These are phyloP conservation scores for Xylariaceae sp. DNA, from an alignment of 2,329 filamentous ascomycete genomes.

Conservation along the genomic window DNA sequence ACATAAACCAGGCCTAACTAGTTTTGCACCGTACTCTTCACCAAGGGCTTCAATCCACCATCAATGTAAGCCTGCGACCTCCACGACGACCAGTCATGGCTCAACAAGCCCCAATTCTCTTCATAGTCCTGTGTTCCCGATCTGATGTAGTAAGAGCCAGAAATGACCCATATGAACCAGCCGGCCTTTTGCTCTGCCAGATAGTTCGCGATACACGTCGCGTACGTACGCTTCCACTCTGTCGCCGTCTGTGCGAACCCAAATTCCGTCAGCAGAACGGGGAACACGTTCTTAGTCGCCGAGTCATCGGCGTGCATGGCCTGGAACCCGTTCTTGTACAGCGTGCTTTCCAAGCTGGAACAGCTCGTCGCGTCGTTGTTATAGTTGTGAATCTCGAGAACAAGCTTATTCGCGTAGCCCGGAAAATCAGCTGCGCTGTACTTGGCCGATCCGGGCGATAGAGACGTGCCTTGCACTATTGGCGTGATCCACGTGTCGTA, in stretches of 20 bases:
- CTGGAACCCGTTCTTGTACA: constrained; percentile 50
- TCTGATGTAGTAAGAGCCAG: constrained; percentile 55
- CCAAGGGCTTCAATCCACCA: constrained; percentile 31
- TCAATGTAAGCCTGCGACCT: constrained; percentile 39
- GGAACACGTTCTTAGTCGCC: constrained; percentile 37
- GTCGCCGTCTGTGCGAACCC: constrained; percentile 46
- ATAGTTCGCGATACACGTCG: constrained; percentile 46
- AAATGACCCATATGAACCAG: constrained; percentile 57
- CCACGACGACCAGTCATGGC: constrained; percentile 51
- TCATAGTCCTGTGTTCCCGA: constrained; percentile 50
- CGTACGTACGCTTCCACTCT: constrained; percentile 45
- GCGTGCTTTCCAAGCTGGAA: constrained; percentile 37
- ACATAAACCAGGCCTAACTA: too few species aligned
- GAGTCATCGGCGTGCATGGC: constrained; percentile 35
- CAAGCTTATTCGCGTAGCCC: constrained; percentile 49
- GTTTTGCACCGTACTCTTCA: constrained; percentile 8
- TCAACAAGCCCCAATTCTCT: constrained; percentile 53
- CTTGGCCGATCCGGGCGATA: constrained; percentile 40
- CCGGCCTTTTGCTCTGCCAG: constrained; percentile 45
- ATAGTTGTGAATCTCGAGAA: constrained; percentile 60
- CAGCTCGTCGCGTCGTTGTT: constrained; percentile 47
- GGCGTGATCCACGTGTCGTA: constrained; percentile 53
- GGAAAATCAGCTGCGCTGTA: constrained; percentile 44
- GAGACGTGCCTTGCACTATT: constrained; percentile 42
- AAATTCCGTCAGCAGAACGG: constrained; percentile 50